Evolutionary conservation across 805 yeast species (phyloP), one percentile per base, ranked within the genome.

Genomic region (Saccharomycopsis capsularis): DNA sequence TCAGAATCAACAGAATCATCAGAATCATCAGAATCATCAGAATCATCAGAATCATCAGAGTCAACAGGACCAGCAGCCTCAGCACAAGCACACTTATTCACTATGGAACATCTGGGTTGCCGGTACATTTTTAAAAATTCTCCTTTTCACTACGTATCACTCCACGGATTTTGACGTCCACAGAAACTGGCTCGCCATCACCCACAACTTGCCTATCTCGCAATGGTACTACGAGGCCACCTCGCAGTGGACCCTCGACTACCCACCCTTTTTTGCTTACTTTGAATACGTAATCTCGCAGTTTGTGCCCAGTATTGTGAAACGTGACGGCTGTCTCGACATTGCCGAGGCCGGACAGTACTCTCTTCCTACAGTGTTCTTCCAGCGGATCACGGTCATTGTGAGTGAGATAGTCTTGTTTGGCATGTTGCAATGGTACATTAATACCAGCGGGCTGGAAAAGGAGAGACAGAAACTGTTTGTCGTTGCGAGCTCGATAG

Each of bases 91-190:
- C 44, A 73, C 65, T 53, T 75, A 69, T 60, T 76, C 85, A 1
- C 65, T 82, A 15, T 75, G 80, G 78, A 79, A 81, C 60, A 76
- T 81, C 18, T 81, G 84, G 77, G 75, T 82, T 7, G 83, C 85
- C 3, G 70, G 81, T 0, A 68, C 81, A 7, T 64, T 78, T 41
- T 65, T 82, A 38, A 82, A 82, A 55, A 62, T 82, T 9, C 68
- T 85, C 21, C 67, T 85, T n/a, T 75, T 79, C 47, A 81, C 85
- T 5, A 88, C 91, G 1, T 93, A 91, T 64, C 89, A 79, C 57
- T 90, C 97, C 11, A 93, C 98, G 0, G 99, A 93, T 64, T 91
- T 93, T 59, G 99, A 93, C 62, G 99, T 93, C 22, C 99, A 93
- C 64, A 71, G 99, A 51, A 93, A 93, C 61, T 93, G 99, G 99